Percentiles rank a stretch among this genome's conserved stretches.
These are phyloP conservation scores for Diacronema lutheri DNA, from an alignment of 78 protist species.

Conservation along the genomic window DNA sequence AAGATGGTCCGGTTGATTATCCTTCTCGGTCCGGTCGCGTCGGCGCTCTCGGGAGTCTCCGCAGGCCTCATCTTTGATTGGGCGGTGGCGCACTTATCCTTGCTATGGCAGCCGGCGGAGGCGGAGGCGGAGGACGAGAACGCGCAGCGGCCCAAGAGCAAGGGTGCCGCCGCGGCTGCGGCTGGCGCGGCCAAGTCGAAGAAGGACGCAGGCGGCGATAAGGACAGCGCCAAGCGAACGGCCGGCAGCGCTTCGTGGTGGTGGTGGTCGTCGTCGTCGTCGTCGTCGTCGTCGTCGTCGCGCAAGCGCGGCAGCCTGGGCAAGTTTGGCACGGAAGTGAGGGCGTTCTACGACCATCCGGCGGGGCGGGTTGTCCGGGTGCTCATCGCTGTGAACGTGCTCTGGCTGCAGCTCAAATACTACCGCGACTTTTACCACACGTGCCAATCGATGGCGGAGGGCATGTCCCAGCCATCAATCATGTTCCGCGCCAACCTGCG, in stretches of 20 bases:
- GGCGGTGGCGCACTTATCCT: too few species aligned
- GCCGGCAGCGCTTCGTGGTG: too few species aligned
- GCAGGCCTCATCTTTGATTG: neutral
- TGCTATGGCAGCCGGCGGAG: neutral
- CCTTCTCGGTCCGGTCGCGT: neutral
- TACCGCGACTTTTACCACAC: neutral
- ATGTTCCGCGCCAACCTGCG: neutral
- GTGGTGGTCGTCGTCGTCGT: too few species aligned
- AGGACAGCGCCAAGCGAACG: too few species aligned
- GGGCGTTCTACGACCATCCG: neutral
- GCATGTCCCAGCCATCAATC: conserved; percentile 6
- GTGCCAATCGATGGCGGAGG: neutral
- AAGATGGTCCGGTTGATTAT: conserved; percentile 21
- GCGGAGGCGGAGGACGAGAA: neutral
- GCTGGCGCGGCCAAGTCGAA: too few species aligned
- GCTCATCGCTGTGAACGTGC: too few species aligned
- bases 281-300: too few species aligned
- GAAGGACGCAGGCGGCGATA: too few species aligned
- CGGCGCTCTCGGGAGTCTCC: neutral
- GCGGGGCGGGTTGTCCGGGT: too few species aligned
- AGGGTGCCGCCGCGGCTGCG: neutral
- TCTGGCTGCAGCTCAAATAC: neutral
- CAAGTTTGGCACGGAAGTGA: neutral
- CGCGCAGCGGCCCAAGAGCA: too few species aligned
- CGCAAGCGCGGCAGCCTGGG: too few species aligned